These are phyloP conservation scores for Linnemannia exigua DNA, from an alignment of 192 early-diverging fungal species.

Conservation along the genomic window DNA sequence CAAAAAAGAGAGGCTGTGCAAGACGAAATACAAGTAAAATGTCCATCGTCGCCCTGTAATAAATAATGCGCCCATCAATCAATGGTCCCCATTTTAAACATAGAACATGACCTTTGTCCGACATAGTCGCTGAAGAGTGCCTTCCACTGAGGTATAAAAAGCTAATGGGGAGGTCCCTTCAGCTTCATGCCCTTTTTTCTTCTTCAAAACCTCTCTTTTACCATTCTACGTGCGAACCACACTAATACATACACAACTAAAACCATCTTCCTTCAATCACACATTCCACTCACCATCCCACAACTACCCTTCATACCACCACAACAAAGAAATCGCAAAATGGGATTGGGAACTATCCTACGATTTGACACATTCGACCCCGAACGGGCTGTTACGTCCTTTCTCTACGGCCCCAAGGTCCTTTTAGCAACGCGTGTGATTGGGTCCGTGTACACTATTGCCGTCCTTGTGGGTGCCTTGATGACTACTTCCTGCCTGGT, in stretches of 20 bases:
- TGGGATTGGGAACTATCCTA: background rate
- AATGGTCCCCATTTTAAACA: background rate
- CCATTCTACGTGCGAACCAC: too few relatives aligned
- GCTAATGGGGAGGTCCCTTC: background rate
- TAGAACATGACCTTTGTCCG: background rate
- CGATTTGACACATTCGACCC: constrained; percentile 12
- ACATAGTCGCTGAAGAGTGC: too few relatives aligned
- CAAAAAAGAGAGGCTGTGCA: background rate
- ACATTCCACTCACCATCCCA: background rate
- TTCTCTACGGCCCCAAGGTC: background rate
- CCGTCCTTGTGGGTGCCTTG: constrained; percentile 18
- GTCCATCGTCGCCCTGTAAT: background rate
- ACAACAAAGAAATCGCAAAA: background rate
- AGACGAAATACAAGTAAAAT: background rate
- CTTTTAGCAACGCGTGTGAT: constrained; percentile 6
- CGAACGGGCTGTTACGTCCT: constrained; percentile 10
- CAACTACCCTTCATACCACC: background rate
- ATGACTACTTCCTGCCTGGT: constrained; percentile 3
- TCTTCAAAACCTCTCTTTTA: background rate
- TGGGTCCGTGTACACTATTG: constrained; percentile 12
- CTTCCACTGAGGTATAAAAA: background rate
- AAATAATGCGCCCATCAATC: background rate
- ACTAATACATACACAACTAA: too few relatives aligned
- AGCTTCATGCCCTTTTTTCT: background rate
- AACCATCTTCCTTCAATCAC: background rate